Conservation (phyloP, 495 filamentous ascomycete genomes). For the Daldinia caldariorum region DNA sequence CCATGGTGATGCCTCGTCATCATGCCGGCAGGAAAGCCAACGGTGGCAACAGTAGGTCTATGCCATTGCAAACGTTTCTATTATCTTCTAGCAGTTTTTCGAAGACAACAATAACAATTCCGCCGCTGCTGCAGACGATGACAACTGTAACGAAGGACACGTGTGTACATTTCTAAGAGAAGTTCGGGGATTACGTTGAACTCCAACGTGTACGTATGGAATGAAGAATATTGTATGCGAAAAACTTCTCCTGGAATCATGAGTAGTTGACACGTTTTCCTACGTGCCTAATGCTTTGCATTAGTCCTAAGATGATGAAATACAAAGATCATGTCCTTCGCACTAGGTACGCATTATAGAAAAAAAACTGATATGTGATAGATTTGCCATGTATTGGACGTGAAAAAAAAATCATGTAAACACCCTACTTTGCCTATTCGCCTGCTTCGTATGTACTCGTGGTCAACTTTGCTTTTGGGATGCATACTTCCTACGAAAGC, state of each 20-base stretch:
- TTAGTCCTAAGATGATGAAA: not conserved
- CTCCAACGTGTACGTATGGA: constrained; percentile 30
- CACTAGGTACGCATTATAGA: too few relatives aligned
- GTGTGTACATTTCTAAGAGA: not conserved
- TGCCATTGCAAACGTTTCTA: not conserved
- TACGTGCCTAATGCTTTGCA: not conserved
- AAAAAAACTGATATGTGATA: not conserved
- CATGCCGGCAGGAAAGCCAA: constrained; percentile 42
- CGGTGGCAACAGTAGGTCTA: constrained; percentile 22
- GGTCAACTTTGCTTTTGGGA: not conserved
- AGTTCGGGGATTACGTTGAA: not conserved
- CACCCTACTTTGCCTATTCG: not conserved
- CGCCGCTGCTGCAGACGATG: constrained; percentile 15
- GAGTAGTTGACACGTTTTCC: not conserved
- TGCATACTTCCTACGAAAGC: not conserved
- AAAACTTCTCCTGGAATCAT: not conserved
- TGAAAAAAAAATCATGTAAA: not conserved
- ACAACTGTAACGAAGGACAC: constrained; percentile 30
- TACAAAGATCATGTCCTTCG: too few relatives aligned
- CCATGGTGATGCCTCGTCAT: constrained; percentile 45
- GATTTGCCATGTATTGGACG: not conserved
- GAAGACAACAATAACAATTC: constrained; percentile 11
- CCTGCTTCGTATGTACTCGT: too few relatives aligned
- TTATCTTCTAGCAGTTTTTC: constrained; percentile 7
- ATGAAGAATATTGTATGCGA: constrained; percentile 33